Evolutionary conservation across 148 eudicot genomes (phyloP), one percentile per base, ranked within the genome.

Genomic region (Nepenthes mirabilis): DNA sequence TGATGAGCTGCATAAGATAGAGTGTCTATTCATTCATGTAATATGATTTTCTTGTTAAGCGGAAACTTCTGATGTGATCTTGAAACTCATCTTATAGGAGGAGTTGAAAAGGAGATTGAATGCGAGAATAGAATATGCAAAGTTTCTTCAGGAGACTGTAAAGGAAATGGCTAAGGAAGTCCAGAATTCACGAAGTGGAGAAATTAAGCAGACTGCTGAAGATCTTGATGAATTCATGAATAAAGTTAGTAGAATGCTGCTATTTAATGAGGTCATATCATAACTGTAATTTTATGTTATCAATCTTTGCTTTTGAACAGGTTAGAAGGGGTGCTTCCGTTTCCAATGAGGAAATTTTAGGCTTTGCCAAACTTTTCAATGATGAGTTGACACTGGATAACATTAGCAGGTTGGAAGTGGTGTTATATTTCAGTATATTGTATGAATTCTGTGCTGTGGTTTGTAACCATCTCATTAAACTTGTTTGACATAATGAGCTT

Each of bases 121-220:
- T 64, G 96, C 96, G 11, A 85, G 87, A 57, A 85, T 88, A 64
- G 91, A 88, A 58, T 88, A 88, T 79, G 96, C 96, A 36, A 85
- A 83, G 75, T 88, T 88, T 79, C 80, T 88, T 52, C 96, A 85
- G 74, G 91, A 85, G 8, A 88, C 96, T 0, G 89, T 79, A 68
- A 80, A 85, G 75, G 96, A 88, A 76, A 88, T 88, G 96, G 96
- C 91, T 6, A 88, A 82, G 75, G 96, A 88, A 77, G 81, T 85
- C 37, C 84, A 88, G 75, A 80, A 75, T 75, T 80, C 96, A 59
- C 70, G 86, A 40, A 88, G 86, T 77, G 96, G 91, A 58, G 91
- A 85, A 52, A 58, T 55, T 56, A 88, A 83, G 80, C 79, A 70
- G 70, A 88, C 89, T 14, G 96, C 91, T 2, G 83, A 83, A 74